Percentiles rank a stretch among this genome's conserved stretches.
Conservation (phyloP, 257 asterid species). For the Echium plantagineum region DNA sequence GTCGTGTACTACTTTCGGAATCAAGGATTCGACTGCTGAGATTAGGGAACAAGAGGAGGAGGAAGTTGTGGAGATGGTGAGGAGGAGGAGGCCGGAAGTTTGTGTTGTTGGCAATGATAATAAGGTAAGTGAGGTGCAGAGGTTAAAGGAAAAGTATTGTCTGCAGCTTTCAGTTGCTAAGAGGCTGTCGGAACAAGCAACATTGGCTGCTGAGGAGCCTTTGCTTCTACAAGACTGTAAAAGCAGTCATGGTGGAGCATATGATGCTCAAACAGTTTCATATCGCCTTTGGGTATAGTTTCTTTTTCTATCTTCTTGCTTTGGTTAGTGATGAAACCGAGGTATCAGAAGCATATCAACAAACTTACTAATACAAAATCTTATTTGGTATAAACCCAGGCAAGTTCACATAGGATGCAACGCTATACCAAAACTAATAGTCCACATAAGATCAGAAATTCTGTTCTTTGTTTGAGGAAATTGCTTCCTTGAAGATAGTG, state of each 20-base stretch:
- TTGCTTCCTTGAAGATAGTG: too few relatives aligned
- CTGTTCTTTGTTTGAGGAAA: too few relatives aligned
- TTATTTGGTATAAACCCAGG: too few relatives aligned
- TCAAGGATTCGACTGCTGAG: slow-evolving; percentile 24
- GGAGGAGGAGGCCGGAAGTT: neutral
- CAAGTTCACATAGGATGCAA: too few relatives aligned
- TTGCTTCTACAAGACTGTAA: slow-evolving; percentile 31
- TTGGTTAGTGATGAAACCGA: neutral
- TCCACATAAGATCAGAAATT: too few relatives aligned
- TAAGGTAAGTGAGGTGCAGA: slow-evolving; percentile 26
- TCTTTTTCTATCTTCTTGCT: neutral
- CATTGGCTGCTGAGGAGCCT: slow-evolving; percentile 42
- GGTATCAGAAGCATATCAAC: neutral
- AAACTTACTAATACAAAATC: neutral
- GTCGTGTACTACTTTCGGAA: slow-evolving; percentile 37
- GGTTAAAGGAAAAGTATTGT: slow-evolving; percentile 47
- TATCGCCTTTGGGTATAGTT: slow-evolving; percentile 71
- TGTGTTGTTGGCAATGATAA: slow-evolving; percentile 7
- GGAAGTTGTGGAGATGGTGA: slow-evolving; percentile 9
- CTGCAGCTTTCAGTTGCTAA: slow-evolving; percentile 68
- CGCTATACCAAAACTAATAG: too few relatives aligned
- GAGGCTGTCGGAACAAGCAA: slow-evolving; percentile 52
- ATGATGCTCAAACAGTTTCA: slow-evolving; percentile 54
- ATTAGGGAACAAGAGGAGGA: slow-evolving; percentile 31
- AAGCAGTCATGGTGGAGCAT: slow-evolving; percentile 28